Evolutionary conservation across 2,329 filamentous ascomycete genomes (phyloP), one percentile per base, ranked within the genome.

Genomic region (Aspergillus puulaauensis): DNA sequence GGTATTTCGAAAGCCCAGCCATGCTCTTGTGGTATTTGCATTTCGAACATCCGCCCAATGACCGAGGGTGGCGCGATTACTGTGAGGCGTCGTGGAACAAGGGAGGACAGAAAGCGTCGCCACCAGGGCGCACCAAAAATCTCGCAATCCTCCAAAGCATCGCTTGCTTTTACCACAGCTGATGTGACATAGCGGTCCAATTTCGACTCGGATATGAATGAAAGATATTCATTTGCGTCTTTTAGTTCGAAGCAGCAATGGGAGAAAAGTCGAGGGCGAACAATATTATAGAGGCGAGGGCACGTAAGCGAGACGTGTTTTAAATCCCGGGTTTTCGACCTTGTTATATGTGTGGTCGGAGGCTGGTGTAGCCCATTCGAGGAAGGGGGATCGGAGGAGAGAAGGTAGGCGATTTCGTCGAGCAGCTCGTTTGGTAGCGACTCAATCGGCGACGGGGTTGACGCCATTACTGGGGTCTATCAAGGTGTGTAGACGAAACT

Each of bases 1-100:
- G 81, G 80, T 60, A 85, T 84, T 55, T 85, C 80, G 64, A 90
- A 90, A 23, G 82, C 82, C 86, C 86, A 89, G 5, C 77, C 77
- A 66, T 89, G 84, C 9, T 78, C 78, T 40, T 84, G 76, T 50
- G 83, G 80, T 27, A 89, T 76, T 57, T 77, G 79, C 5, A 82
- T 82, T 17, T 83, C 83, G 4, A 88, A 74, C 49, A 90, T 75
- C 0, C 80, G 80, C 1, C 86, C 85, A 7, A 92, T 77, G 17
- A 85, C 83, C 4, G 81, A 77, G 0, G 88, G 86, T 6, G 87
- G 83, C 0, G 87, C 86, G 47, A 86, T 71, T 54, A 89, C 74
- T 7, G 82, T 83, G 58, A 89, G 69, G 45, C 79, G 75, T 47
- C 77, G 60, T 7, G 83, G 85, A 60, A 85, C 78, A 33, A 88